phyloP scores from a whole-genome alignment of 1,284 basidiomycete species.

The Afroboletus lepidellus region DNA sequence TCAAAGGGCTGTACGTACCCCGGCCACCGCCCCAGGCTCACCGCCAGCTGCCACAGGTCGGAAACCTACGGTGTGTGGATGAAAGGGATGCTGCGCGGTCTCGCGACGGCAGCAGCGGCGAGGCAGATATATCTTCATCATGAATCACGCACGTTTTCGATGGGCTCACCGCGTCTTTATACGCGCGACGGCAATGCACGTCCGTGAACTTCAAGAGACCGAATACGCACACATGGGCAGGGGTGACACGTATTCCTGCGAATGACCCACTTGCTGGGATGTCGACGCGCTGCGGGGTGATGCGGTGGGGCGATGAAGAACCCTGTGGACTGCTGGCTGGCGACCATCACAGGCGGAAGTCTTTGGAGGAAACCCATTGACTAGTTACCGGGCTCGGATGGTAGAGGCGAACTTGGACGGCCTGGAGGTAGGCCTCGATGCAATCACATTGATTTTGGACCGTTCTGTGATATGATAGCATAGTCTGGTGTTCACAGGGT shows the following conservation, averaged over 20 bases:
- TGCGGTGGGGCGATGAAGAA: not conserved
- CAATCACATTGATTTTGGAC: too few species aligned
- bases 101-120: not conserved
- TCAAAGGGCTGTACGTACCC: slow-evolving; percentile 40
- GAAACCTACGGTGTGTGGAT: slow-evolving; percentile 14
- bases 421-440: too few species aligned
- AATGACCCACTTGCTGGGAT: not conserved
- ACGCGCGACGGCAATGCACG: not conserved
- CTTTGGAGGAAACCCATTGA: too few species aligned
- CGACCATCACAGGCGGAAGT: not conserved
- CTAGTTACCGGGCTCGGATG: too few species aligned
- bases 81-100: not conserved
- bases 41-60: too few species aligned
- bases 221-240: not conserved
- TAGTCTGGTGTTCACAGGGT: not conserved
- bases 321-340: not conserved
- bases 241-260: too few species aligned
- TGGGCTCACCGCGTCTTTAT: not conserved
- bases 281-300: not conserved
- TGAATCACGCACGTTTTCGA: not conserved
- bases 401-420: too few species aligned
- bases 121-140: not conserved
- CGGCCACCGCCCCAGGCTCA: slow-evolving; percentile 35
- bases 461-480: too few species aligned
- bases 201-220: not conserved